These are phyloP conservation scores for Talaromyces funiculosus DNA, from an alignment of 2,329 filamentous ascomycete species.

Conservation along the genomic window DNA sequence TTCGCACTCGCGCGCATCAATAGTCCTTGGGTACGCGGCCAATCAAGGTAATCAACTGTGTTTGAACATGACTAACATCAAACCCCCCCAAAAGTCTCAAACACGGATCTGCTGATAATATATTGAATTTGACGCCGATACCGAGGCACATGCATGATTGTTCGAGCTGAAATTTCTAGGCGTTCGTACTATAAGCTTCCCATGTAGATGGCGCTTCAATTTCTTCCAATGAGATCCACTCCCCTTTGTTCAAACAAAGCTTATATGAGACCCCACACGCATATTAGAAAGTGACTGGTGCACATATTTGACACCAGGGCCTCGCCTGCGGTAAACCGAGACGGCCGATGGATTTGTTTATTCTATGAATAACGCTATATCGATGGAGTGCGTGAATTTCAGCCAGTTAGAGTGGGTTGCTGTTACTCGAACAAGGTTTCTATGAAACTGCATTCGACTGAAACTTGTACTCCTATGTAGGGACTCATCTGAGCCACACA, in stretches of 20 bases:
- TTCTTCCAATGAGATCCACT: not conserved
- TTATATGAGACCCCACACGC: not conserved
- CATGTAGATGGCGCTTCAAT: not conserved
- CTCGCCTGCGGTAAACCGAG: not conserved
- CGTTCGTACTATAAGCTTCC: not conserved
- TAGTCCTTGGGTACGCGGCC: not conserved
- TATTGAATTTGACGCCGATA: not conserved
- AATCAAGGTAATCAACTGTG: not conserved
- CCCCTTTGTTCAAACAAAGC: not conserved
- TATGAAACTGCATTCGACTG: not conserved
- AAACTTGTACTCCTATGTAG: not conserved
- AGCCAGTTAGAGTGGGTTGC: not conserved
- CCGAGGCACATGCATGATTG: not conserved
- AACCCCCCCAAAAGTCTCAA: no score
- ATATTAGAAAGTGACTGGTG: not conserved
- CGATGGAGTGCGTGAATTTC: not conserved
- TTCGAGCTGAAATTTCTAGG: not conserved
- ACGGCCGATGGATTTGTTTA: not conserved
- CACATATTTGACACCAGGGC: not conserved
- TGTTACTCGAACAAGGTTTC: not conserved
- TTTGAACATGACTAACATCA: not conserved
- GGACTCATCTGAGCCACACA: not conserved
- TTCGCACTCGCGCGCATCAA: not conserved
- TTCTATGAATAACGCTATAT: not conserved
- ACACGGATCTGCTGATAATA: no score